phyloP scores from a whole-genome alignment of 192 early-diverging fungal species.

The Coemansia sp. region DNA sequence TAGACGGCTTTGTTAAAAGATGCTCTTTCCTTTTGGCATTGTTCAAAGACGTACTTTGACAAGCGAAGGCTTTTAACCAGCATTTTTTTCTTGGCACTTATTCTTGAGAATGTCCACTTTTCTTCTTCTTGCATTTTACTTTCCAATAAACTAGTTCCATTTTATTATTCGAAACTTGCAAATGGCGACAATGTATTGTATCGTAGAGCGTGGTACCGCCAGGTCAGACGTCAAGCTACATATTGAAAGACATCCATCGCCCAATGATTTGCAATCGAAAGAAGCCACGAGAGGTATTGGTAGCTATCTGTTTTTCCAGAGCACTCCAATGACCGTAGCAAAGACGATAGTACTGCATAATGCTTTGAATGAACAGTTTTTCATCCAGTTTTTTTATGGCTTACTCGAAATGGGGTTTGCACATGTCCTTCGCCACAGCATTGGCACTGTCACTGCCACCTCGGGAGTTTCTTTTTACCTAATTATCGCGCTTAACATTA shows the following conservation, averaged over 20 bases:
- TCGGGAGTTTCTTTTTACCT: background rate
- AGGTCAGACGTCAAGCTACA: background rate
- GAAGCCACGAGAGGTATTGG: background rate
- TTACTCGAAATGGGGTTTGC: background rate
- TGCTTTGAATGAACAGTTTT: background rate
- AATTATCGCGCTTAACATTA: background rate
- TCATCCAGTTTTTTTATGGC: background rate
- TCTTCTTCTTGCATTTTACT: background rate
- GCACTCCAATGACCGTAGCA: background rate
- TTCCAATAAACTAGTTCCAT: background rate
- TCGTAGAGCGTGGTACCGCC: background rate
- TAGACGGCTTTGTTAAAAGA: no score
- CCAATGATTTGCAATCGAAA: background rate
- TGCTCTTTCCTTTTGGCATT: no score
- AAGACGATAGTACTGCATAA: background rate
- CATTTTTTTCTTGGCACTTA: background rate
- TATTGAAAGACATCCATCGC: background rate
- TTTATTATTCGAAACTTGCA: background rate
- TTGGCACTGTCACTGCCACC: no score
- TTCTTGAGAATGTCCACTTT: background rate
- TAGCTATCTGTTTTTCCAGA: background rate
- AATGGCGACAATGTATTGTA: background rate
- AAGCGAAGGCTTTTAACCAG: no score
- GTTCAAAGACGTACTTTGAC: background rate
- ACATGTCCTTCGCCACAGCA: background rate